Evolutionary conservation across 83 land plant species (phyloP).

Genomic region (Picea abies): DNA sequence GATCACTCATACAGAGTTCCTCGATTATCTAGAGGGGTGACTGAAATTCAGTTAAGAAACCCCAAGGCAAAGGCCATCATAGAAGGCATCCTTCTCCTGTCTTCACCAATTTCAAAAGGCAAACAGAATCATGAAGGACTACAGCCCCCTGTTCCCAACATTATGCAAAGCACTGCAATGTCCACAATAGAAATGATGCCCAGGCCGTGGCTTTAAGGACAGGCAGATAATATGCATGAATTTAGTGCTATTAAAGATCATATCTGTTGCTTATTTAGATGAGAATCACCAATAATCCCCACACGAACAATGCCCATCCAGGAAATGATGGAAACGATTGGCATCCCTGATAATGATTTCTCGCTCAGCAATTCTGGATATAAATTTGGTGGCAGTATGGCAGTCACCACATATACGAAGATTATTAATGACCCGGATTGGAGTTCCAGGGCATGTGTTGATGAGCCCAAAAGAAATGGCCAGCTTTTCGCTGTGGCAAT

Average conservation of each 20-base stretch:
- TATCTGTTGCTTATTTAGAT: not conserved
- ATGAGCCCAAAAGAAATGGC: not conserved
- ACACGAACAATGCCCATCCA: not conserved
- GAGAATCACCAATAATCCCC: not conserved
- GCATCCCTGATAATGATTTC: conserved; percentile 2
- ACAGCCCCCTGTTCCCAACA: not conserved
- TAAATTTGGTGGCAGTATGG: not conserved
- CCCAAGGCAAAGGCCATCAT: too few relatives aligned
- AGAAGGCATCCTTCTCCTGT: too few relatives aligned
- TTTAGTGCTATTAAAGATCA: not conserved
- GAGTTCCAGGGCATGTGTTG: conserved; percentile 6
- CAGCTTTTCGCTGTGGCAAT: conserved; percentile 3
- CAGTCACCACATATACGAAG: not conserved
- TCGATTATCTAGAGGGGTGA: too few relatives aligned
- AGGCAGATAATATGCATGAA: not conserved
- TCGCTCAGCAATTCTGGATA: not conserved
- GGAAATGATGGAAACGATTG: conserved; percentile 3
- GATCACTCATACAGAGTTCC: too few relatives aligned
- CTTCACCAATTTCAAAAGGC: too few relatives aligned
- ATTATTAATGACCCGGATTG: not conserved
- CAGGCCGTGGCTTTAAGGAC: not conserved
- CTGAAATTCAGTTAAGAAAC: too few relatives aligned
- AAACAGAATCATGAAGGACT: too few relatives aligned
- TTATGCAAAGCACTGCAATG: not conserved
- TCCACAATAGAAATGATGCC: not conserved